Conservation (phyloP, 441 rosid genomes). For the Breynia disticha region DNA sequence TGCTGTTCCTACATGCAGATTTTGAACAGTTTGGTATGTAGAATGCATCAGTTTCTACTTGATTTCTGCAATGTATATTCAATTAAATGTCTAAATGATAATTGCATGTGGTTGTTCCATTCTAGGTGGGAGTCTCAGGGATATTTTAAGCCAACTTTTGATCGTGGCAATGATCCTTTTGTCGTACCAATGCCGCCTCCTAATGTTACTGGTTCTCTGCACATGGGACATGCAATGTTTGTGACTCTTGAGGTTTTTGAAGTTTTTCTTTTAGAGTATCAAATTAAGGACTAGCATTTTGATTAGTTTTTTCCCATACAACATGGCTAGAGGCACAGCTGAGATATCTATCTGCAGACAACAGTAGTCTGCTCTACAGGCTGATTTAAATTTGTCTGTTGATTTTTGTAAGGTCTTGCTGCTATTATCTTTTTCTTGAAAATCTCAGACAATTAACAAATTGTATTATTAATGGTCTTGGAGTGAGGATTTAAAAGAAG, state of each 20-base stretch:
- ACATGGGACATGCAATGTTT: conserved; percentile 99
- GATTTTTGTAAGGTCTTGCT: too few relatives aligned
- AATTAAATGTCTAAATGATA: not conserved
- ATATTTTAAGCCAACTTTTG: conserved; percentile 69
- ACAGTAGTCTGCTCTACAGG: too few relatives aligned
- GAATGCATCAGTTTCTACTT: not conserved
- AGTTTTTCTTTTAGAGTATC: conserved; percentile 4
- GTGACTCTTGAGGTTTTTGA: conserved; percentile 89
- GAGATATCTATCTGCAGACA: too few relatives aligned
- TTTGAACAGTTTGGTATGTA: not conserved
- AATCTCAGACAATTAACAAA: too few relatives aligned
- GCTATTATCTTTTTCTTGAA: too few relatives aligned
- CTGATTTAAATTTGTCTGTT: too few relatives aligned
- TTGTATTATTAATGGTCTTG: too few relatives aligned
- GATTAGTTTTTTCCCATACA: too few relatives aligned
- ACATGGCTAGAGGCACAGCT: too few relatives aligned
- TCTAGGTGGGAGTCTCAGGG: conserved; percentile 98
- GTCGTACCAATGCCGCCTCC: conserved; percentile 98
- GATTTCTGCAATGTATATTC: conserved; percentile 2
- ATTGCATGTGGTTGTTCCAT: conserved; percentile 13
- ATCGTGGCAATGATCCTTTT: conserved; percentile 65
- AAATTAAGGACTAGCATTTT: not conserved
- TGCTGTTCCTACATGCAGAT: not conserved
- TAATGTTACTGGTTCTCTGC: conserved; percentile 92
- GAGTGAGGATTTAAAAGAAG: too few relatives aligned